Conservation (phyloP, 768 basidiomycete species). For the Auriculariales sp. region DNA sequence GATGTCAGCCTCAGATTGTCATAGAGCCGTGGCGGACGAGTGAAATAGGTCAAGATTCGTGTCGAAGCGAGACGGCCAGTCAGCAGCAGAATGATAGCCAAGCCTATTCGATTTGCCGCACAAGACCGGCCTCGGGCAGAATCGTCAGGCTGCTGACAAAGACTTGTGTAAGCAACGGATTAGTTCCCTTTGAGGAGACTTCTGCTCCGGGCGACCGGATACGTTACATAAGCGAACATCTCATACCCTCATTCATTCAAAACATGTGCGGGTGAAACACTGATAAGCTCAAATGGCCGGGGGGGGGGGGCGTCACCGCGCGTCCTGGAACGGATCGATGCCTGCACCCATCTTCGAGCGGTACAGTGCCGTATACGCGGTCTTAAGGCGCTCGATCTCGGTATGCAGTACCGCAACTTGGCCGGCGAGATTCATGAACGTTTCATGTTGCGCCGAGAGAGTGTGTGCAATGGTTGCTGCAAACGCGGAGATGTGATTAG, state of each 20-base stretch:
- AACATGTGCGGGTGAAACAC: not conserved
- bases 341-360: slow-evolving; percentile 67
- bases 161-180: too few species aligned
- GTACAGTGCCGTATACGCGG: slow-evolving; percentile 65
- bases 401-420: slow-evolving; percentile 61
- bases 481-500: not conserved
- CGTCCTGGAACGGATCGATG: slow-evolving; percentile 58
- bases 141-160: too few species aligned
- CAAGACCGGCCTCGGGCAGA: too few species aligned
- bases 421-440: slow-evolving; percentile 61
- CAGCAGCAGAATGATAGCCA: too few species aligned
- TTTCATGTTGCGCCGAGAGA: slow-evolving; percentile 65
- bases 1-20: too few species aligned
- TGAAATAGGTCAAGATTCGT: too few species aligned
- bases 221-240: too few species aligned
- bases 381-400: slow-evolving; percentile 65
- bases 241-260: not conserved
- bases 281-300: too few species aligned
- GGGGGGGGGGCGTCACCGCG: not conserved
- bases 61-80: too few species aligned
- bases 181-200: not conserved
- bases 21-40: too few species aligned
- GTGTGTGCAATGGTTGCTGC: slow-evolving; percentile 19
- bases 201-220: too few species aligned
- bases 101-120: too few species aligned